Evolutionary conservation across 768 basidiomycete genomes (phyloP).

Genomic region (Stropharia rugosoannulata): DNA sequence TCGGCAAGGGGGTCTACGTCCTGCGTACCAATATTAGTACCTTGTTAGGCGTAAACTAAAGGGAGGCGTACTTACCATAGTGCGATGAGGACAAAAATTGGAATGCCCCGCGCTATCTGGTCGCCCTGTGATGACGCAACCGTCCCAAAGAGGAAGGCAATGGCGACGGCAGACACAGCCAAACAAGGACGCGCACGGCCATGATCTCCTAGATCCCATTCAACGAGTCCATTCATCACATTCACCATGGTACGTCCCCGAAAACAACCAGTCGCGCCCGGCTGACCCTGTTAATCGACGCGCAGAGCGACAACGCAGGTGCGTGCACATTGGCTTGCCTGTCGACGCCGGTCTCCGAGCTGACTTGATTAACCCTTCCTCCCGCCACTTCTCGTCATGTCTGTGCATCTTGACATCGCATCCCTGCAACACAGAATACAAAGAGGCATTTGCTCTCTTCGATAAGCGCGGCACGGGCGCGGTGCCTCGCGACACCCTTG

Average conservation of each 20-base stretch:
- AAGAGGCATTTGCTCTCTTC: constrained; percentile 96
- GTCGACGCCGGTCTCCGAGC: background rate
- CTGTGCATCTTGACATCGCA: no score
- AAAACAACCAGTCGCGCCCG: background rate
- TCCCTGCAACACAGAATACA: constrained; percentile 62
- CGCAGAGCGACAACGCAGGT: constrained; percentile 42
- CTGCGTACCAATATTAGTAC: constrained; percentile 22
- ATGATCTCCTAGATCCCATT: no score
- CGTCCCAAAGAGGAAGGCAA: background rate
- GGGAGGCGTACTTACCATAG: constrained; percentile 6
- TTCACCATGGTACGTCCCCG: constrained; percentile 28
- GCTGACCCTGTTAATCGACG: background rate
- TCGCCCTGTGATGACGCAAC: background rate
- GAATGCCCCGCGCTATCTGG: no score
- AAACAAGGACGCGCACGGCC: background rate
- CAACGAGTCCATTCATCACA: constrained; percentile 1
- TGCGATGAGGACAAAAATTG: background rate
- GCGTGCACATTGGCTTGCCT: background rate
- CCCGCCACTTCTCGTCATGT: no score
- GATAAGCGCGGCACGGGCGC: constrained; percentile 95
- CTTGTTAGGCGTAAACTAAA: background rate
- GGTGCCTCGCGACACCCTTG: constrained; percentile 84
- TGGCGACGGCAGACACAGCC: constrained; percentile 4
- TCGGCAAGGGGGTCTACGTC: constrained; percentile 58
- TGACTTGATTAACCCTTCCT: no score